Evolutionary conservation across 768 basidiomycete genomes (phyloP), one percentile per base, ranked within the genome.

Genomic region (Termitomyces sp.): DNA sequence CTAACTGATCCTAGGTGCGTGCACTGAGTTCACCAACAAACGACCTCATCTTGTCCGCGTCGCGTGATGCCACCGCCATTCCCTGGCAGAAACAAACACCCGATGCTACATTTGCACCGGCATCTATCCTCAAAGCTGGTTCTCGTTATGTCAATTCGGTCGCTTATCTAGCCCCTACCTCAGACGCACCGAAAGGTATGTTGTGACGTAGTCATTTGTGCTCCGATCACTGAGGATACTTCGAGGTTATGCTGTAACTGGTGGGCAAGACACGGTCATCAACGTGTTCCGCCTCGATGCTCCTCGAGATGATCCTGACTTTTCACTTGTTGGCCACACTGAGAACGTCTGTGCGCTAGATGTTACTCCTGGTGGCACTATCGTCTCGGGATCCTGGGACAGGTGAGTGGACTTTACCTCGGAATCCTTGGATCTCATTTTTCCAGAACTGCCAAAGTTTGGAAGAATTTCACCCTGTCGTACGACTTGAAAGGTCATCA

Each of bases 341-440:
- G 87, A 88, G 49, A 98, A 98, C 69, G 83, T 98, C 37, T 98
- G 95, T 71, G 81, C 91, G 22, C 76, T 99, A 57, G 81, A 92
- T 67, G 82, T 86, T 4, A 83, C 84, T 11, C 72, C 81, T 9
- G 79, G 80, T 50, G 92, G 93, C 16, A 78, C 83, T 52, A 87
- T 98, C 60, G 85, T 97, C 58, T 95, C 93, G 8, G 97, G 97
- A 20, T 96, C 93, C 45, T 99, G 97, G 97, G 97, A 98, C 75
- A 90, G 82, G 96, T 96, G 66, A 72, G 84, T 73, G 12, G 48
- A 53, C 39, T 56, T 44, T 20, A 39, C 49, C 46, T 42, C 18
- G 18, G 37, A 49, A 9, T 24, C 31, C 22, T 20, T 55, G 27
- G 6, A 31, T n/a, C 13, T 41, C n/a, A 54, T 16, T 42, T 15